Evolutionary conservation across 2,329 filamentous ascomycete species (phyloP), one percentile per base, ranked within the genome.

Genomic region (Trichoderma endophyticum): DNA sequence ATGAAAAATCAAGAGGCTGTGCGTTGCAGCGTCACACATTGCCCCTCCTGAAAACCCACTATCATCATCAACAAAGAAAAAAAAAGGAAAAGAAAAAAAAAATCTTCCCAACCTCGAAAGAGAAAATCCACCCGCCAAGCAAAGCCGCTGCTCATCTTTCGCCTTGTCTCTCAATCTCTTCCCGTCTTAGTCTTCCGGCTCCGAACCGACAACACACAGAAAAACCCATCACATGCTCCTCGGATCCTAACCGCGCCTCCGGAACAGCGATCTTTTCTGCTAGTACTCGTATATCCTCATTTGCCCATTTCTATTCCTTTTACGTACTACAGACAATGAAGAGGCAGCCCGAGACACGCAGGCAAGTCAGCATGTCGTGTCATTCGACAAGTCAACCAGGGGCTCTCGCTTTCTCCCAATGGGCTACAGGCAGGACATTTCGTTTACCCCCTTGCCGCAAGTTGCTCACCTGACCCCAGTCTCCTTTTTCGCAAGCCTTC

Each of bases 401-500:
- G 51, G 39, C 30, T 18, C 2, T 32, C 9, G 30, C 30, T 30
- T 28, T 30, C 30, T 18, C 4, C 15, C 18, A 60, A 32, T 21
- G 18, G 56, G 18, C 18, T 3, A 18, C 1, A 7, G 6, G 36
- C 36, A 39, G 36, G 36, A 43, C 36, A 18, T 18, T 15, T 43
- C 36, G 30, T 26, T 26, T 57, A 28, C 21, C 48, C 64, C 64
- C 64, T 54, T 54, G 64, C 51, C 39, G 39, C 39, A 43, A n/a
- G 64, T 24, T 57, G 64, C 64, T 67, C 64, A 67, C 64, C 64
- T 67, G 64, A 67, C 26, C 24, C 43, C 48, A 36, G 15, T 30
- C 48, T 36, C 59, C 59, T 21, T 39, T 62, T 62, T 8, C 4
- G 28, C 26, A 21, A 32, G 21, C 1, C 11, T 32, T 12, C n/a